phyloP scores from a whole-genome alignment of 805 yeast species.

The Sungouiella blattae region DNA sequence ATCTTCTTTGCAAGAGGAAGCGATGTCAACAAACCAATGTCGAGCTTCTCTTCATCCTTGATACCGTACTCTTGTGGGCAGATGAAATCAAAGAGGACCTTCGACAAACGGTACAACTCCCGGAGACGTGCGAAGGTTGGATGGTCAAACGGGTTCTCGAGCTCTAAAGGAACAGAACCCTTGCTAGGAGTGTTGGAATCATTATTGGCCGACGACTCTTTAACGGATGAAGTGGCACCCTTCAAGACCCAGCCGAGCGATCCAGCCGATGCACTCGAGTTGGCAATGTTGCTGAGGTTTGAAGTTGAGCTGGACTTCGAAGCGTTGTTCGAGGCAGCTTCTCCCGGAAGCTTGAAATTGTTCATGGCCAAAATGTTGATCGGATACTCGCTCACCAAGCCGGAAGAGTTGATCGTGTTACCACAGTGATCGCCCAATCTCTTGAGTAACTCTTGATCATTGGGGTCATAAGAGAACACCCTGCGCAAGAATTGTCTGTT shows the following conservation, averaged over 20 bases:
- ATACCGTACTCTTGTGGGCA: slow-evolving; percentile 99
- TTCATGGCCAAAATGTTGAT: slow-evolving; percentile 73
- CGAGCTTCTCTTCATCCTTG: slow-evolving; percentile 90
- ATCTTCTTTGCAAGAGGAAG: slow-evolving; percentile 91
- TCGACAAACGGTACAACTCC: slow-evolving; percentile 84
- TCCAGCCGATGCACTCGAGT: slow-evolving; percentile 47
- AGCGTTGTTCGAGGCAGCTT: slow-evolving; percentile 15
- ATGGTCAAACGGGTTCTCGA: slow-evolving; percentile 60
- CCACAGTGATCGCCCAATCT: slow-evolving; percentile 40
- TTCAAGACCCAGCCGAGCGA: slow-evolving; percentile 71
- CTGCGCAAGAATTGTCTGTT: slow-evolving; percentile 84
- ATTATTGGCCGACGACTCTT: slow-evolving; percentile 13
- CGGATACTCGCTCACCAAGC: slow-evolving; percentile 67
- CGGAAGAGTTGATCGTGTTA: slow-evolving; percentile 44
- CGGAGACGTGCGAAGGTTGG: slow-evolving; percentile 75
- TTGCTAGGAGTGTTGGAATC: slow-evolving; percentile 17
- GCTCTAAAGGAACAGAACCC: slow-evolving; percentile 8
- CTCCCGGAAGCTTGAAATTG: slow-evolving; percentile 61
- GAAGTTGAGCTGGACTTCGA: slow-evolving; percentile 21
- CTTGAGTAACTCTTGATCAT: slow-evolving; percentile 33
- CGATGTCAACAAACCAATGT: slow-evolving; percentile 91
- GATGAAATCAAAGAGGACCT: slow-evolving; percentile 91
- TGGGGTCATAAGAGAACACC: slow-evolving; percentile 65
- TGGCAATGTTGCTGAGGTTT: slow-evolving; percentile 19
- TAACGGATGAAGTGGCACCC: slow-evolving; percentile 29